Evolutionary conservation across 306 rosid species (phyloP).

Genomic region (Fragaria vesca): DNA sequence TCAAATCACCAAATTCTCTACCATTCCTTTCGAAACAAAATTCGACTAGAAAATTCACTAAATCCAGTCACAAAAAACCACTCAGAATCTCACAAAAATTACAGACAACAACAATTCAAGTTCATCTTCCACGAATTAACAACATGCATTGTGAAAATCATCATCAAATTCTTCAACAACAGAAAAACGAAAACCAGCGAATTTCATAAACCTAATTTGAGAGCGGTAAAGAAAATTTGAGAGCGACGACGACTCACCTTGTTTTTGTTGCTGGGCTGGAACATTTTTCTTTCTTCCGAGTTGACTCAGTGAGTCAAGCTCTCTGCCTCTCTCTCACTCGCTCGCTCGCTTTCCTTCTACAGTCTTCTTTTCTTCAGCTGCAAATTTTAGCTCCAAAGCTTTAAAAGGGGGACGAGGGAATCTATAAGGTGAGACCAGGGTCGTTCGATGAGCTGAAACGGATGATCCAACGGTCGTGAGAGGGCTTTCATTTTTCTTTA

Average conservation of each 20-base stretch:
- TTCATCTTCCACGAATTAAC: background rate
- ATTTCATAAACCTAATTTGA: background rate
- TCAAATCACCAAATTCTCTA: background rate
- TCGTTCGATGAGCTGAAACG: slow-evolving; percentile 2
- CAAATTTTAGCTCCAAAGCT: background rate
- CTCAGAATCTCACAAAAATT: background rate
- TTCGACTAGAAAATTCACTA: background rate
- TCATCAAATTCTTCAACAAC: background rate
- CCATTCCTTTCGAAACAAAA: background rate
- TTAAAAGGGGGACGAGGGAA: background rate
- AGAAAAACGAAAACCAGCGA: background rate
- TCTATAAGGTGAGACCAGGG: background rate
- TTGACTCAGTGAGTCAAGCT: slow-evolving; percentile 6
- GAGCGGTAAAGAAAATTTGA: background rate
- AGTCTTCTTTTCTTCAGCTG: background rate
- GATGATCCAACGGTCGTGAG: background rate
- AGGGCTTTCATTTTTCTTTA: background rate
- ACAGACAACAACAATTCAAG: slow-evolving; percentile 6
- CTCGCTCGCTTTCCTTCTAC: background rate
- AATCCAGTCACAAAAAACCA: slow-evolving; percentile 9
- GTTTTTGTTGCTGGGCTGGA: slow-evolving; percentile 31
- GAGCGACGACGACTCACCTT: slow-evolving; percentile 32
- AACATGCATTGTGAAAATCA: slow-evolving; percentile 25
- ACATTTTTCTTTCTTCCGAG: slow-evolving; percentile 31
- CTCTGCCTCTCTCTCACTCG: background rate